Percentiles rank a stretch among this genome's conserved stretches.
Evolutionary conservation across 2,329 filamentous ascomycete genomes (phyloP).

Genomic region (Cytospora piceicola): DNA sequence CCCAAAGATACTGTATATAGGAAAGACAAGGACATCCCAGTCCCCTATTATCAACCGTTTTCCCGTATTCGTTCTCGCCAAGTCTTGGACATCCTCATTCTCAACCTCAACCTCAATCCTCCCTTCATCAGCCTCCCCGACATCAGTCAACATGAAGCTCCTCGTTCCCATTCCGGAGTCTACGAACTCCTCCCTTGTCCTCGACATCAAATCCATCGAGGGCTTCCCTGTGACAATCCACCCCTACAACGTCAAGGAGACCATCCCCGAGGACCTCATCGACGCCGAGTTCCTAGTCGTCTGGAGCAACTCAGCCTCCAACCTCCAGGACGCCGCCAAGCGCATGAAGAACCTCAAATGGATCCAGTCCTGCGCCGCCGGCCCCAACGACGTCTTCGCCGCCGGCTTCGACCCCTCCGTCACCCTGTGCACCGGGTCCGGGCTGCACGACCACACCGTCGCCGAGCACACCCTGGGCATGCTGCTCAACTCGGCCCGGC

Average conservation of each 20-base stretch:
- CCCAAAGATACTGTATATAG: not conserved
- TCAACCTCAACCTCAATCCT: not conserved
- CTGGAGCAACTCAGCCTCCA: constrained; percentile 62
- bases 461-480: constrained; percentile 67
- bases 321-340: constrained; percentile 60
- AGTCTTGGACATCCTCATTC: not conserved
- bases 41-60: not conserved
- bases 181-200: constrained; percentile 33
- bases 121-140: not conserved
- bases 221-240: constrained; percentile 63
- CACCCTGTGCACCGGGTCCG: constrained; percentile 63
- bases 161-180: constrained; percentile 64
- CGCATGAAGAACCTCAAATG: constrained; percentile 62
- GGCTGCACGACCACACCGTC: constrained; percentile 66
- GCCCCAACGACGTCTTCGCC: constrained; percentile 66
- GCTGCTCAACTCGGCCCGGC: constrained; percentile 57
- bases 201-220: constrained; percentile 58
- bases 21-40: not conserved
- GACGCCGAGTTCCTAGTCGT: constrained; percentile 66
- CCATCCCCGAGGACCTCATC: constrained; percentile 59
- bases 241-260: constrained; percentile 60
- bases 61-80: too few species aligned
- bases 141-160: constrained; percentile 58
- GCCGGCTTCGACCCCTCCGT: constrained; percentile 62
- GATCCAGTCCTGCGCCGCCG: constrained; percentile 70